Base-by-base conservation (phyloP, 768 basidiomycete species). In the Lactarius sp. region DNA sequence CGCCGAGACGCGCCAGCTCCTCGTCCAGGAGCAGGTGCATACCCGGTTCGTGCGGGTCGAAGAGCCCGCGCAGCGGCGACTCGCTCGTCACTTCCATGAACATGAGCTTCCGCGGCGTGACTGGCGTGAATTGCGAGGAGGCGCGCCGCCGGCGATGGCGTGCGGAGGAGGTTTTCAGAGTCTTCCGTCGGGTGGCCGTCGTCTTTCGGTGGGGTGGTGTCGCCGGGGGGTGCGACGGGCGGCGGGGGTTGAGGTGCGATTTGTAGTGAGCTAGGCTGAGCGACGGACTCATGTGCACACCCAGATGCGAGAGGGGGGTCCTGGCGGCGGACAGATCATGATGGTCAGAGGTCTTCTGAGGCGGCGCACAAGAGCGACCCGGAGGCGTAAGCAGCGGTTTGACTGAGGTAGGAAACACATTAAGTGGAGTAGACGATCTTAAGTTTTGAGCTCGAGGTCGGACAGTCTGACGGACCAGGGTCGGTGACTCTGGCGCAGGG, bases 11-110 rank as follows among this genome's bases (percentile, higher is more conserved):
- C 53, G 79, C 81, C 59, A 92, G 75, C 62, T 92, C 90, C 54
- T 92, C 90, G 53, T 90, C 87, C 27, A n/a, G n/a, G n/a, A n/a
- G n/a, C n/a, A 92, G 75, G 49, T 89, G 69, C 37, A 81, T 76
- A 36, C 81, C 76, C 4, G 88, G 87, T 72, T 90, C 87, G 66
- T 88, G 85, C 36, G 88, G 88, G 71, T 90, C 89, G 66, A 83
- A 84, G 37, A 88, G 77, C 69, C 75, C 64, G 3, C 80, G 74
- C 72, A 80, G 81, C 1, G 79, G 78, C 10, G 77, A 79, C 64
- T 78, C 77, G n/a, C 54, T 52, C 22, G 69, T 44, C 5, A 71
- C 69, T 14, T 70, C 67, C 31, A 71, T 73, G 62, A 76, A 78
- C 56, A 75, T 69, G 16, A 77, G 71, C 33, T 77, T 76, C 70